These are phyloP conservation scores for Ogataea pilisensis DNA, from an alignment of 805 yeast species.

Conservation along the genomic window DNA sequence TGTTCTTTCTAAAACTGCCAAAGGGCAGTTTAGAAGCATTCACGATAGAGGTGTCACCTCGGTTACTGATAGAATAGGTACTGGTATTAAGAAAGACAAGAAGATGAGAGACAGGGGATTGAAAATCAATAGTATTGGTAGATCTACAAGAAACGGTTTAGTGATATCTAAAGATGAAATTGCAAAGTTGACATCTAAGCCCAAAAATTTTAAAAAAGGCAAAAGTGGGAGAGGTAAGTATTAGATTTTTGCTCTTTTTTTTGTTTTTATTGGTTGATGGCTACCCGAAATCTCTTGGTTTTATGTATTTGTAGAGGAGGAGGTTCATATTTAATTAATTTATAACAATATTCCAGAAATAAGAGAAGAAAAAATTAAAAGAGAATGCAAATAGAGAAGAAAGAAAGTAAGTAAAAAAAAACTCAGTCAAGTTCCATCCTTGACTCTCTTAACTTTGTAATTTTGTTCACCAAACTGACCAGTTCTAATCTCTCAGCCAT, in stretches of 20 bases:
- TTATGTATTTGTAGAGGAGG: too few relatives aligned
- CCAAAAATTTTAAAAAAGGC: conserved; percentile 16
- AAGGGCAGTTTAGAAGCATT: conserved; percentile 60
- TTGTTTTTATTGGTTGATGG: background rate
- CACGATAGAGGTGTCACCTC: conserved; percentile 52
- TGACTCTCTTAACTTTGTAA: conserved; percentile 51
- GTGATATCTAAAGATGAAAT: conserved; percentile 66
- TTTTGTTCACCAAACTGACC: conserved; percentile 47
- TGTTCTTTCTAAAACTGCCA: conserved; percentile 65
- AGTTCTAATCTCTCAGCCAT: conserved; percentile 74
- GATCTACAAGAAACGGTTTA: conserved; percentile 73
- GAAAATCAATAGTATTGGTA: conserved; percentile 71
- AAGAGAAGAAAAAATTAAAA: too few relatives aligned
- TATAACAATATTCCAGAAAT: too few relatives aligned
- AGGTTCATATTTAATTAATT: too few relatives aligned
- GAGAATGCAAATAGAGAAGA: too few relatives aligned
- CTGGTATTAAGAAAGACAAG: conserved; percentile 34
- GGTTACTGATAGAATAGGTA: conserved; percentile 49
- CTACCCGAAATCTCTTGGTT: too few relatives aligned
- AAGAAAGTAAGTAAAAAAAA: background rate
- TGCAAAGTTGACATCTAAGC: conserved; percentile 35
- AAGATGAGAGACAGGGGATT: conserved; percentile 70
- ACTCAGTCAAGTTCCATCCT: conserved; percentile 35
- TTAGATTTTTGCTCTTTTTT: background rate
- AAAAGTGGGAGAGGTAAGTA: conserved; percentile 6